phyloP scores from a whole-genome alignment of 2,329 filamentous ascomycete species.

The Penicillium decumbens region DNA sequence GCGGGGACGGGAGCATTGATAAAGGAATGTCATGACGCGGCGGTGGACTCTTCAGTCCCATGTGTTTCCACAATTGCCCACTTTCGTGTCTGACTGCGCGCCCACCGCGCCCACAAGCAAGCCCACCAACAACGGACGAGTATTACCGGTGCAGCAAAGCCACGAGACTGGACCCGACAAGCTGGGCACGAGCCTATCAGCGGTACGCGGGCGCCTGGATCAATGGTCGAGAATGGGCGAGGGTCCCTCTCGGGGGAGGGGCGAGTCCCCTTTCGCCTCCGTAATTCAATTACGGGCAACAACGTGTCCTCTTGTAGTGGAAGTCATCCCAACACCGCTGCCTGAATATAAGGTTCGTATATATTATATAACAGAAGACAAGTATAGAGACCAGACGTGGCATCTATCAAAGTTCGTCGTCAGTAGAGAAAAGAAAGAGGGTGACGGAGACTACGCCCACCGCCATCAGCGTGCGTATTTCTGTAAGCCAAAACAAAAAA shows the following conservation, averaged over 20 bases:
- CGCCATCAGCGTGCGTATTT: slow-evolving; percentile 34
- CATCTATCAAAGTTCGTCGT: background rate
- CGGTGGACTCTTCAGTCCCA: slow-evolving; percentile 6
- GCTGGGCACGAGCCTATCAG: slow-evolving; percentile 13
- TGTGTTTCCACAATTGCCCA: slow-evolving; percentile 2
- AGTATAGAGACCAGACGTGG: background rate
- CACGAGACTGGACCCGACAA: slow-evolving; percentile 11
- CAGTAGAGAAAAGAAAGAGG: slow-evolving; percentile 8
- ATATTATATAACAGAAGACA: background rate
- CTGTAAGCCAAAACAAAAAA: slow-evolving; percentile 34
- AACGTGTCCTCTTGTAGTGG: slow-evolving; percentile 15
- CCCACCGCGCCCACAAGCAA: background rate
- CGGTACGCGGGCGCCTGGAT: background rate
- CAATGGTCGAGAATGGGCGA: slow-evolving; percentile 9
- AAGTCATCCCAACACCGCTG: background rate
- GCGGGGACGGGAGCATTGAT: slow-evolving; percentile 5
- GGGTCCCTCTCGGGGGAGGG: background rate
- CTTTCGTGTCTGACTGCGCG: too few relatives aligned
- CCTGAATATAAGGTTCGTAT: background rate
- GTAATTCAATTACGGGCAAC: slow-evolving; percentile 17
- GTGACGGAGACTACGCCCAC: slow-evolving; percentile 39
- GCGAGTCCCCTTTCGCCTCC: slow-evolving; percentile 15
- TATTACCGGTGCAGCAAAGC: slow-evolving; percentile 3
- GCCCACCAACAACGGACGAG: background rate
- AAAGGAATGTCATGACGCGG: slow-evolving; percentile 3